Evolutionary conservation across 805 yeast genomes (phyloP).

Genomic region (Yarrowia sp.): DNA sequence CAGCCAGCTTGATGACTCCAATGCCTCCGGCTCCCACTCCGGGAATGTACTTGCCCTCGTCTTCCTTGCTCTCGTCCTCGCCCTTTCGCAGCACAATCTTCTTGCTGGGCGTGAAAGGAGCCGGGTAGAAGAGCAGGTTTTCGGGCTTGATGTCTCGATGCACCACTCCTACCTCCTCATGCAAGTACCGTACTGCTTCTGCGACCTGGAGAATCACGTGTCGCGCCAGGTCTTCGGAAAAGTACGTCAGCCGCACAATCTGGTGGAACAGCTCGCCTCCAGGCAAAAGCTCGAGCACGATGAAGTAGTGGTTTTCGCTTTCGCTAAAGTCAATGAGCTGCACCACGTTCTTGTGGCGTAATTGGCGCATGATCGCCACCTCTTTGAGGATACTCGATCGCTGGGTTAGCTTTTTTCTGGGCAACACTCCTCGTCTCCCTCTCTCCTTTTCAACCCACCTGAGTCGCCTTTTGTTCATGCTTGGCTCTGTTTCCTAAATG

Average conservation of each 20-base stretch:
- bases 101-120: constrained; percentile 43
- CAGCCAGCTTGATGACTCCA: constrained; percentile 87
- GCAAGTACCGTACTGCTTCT: constrained; percentile 64
- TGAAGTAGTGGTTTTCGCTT: constrained; percentile 51
- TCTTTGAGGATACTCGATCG: constrained; percentile 62
- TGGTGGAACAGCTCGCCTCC: constrained; percentile 84
- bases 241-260: constrained; percentile 72
- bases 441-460: neutral
- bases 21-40: constrained; percentile 91
- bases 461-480: constrained; percentile 2
- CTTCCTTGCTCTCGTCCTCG: constrained; percentile 52
- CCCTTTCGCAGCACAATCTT: constrained; percentile 38
- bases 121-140: constrained; percentile 62
- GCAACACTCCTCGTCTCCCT: neutral
- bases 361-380: constrained; percentile 65
- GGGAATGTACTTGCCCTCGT: constrained; percentile 80
- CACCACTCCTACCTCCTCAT: constrained; percentile 66
- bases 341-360: constrained; percentile 60
- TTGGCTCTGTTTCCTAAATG: constrained; percentile 4
- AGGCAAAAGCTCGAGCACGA: constrained; percentile 62
- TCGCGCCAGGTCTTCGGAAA: constrained; percentile 66
- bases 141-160: constrained; percentile 85
- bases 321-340: constrained; percentile 54
- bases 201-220: constrained; percentile 74
- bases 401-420: constrained; percentile 26